Evolutionary conservation across 306 rosid genomes (phyloP).

Genomic region (Quercus mongolica): DNA sequence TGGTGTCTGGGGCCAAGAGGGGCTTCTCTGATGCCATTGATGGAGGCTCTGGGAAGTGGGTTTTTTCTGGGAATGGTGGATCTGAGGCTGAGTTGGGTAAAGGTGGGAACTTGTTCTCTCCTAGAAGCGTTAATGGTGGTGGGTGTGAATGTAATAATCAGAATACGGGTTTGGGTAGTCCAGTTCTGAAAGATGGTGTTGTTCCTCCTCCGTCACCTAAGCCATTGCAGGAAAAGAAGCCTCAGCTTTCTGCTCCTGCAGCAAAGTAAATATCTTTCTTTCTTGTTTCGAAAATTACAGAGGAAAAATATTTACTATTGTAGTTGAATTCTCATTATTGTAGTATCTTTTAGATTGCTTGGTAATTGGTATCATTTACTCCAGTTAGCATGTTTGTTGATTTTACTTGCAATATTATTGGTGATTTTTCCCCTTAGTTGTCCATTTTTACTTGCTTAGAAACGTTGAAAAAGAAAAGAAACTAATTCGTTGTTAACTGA

Average conservation of each 20-base stretch:
- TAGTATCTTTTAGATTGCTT: neutral
- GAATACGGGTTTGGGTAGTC: conserved; percentile 29
- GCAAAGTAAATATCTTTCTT: conserved; percentile 48
- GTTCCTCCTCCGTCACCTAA: conserved; percentile 44
- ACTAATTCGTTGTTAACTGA: neutral
- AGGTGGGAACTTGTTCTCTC: conserved; percentile 62
- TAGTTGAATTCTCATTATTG: neutral
- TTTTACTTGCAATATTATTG: neutral
- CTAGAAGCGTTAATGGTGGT: conserved; percentile 38
- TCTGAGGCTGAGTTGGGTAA: conserved; percentile 56
- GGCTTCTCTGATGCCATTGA: conserved; percentile 87
- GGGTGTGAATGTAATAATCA: conserved; percentile 43
- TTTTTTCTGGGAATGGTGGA: conserved; percentile 59
- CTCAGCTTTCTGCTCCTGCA: conserved; percentile 65
- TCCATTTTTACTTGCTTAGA: neutral
- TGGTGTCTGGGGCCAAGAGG: conserved; percentile 75
- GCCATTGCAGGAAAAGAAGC: conserved; percentile 64
- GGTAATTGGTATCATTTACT: neutral
- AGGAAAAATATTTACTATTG: neutral
- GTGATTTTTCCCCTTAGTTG: neutral
- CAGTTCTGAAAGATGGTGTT: conserved; percentile 48
- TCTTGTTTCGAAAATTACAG: neutral
- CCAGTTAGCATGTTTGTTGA: neutral
- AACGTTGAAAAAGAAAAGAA: neutral
- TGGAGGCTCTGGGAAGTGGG: conserved; percentile 68